Percentiles rank a stretch among this genome's conserved stretches.
Conservation (phyloP, 2,329 filamentous ascomycete species). For the Septoria petroselini region DNA sequence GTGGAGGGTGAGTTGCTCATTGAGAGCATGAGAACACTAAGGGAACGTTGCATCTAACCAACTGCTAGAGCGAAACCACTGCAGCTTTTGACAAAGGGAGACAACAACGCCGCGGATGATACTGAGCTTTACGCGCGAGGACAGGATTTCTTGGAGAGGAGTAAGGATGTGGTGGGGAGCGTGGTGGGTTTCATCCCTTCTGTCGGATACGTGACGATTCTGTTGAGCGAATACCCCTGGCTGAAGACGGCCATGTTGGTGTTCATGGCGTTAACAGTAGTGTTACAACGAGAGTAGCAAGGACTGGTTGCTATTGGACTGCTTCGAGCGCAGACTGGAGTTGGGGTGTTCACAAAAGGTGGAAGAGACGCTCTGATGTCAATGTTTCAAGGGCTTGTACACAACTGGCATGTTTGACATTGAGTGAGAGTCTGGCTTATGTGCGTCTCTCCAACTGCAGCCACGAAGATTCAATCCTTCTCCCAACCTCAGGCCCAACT, state of each 20-base stretch:
- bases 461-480: neutral
- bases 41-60: conserved; percentile 3
- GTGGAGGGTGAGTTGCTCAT: conserved; percentile 51
- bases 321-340: neutral
- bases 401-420: too few relatives aligned
- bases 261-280: conserved; percentile 90
- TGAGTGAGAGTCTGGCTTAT: too few relatives aligned
- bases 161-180: conserved; percentile 84
- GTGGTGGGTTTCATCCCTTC: conserved; percentile 90
- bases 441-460: neutral
- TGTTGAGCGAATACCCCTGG: conserved; percentile 94
- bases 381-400: too few relatives aligned
- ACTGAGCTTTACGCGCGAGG: conserved; percentile 83
- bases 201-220: conserved; percentile 94
- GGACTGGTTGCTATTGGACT: neutral
- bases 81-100: conserved; percentile 88
- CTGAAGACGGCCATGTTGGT: conserved; percentile 92
- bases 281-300: conserved; percentile 77
- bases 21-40: neutral
- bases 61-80: conserved; percentile 46
- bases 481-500: conserved; percentile 4
- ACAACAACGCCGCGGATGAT: conserved; percentile 93
- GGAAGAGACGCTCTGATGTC: too few relatives aligned
- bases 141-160: conserved; percentile 79
- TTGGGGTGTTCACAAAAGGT: neutral